Percentiles rank a stretch among this genome's conserved stretches.
phyloP scores from a whole-genome alignment of 345 rosid species.

The Clarkia xantiana region DNA sequence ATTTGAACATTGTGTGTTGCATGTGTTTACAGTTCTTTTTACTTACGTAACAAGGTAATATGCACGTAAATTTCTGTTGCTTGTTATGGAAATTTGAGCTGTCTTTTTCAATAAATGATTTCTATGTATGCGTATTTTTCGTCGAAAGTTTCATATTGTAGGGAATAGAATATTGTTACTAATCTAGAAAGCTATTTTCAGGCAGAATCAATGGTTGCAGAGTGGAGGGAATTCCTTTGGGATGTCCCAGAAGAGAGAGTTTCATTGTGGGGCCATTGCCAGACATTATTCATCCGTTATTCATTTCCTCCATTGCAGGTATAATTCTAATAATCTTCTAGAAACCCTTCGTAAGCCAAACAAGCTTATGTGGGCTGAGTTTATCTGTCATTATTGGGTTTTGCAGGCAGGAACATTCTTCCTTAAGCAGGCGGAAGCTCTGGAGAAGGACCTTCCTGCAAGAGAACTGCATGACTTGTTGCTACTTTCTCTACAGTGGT shows the following conservation, averaged over 20 bases:
- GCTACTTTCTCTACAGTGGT: slow-evolving; percentile 90
- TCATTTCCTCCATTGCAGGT: slow-evolving; percentile 87
- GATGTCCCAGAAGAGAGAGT: slow-evolving; percentile 99
- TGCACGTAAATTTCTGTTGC: too few species aligned
- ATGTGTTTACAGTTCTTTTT: too few species aligned
- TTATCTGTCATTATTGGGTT: neutral
- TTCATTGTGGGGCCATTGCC: slow-evolving; percentile 96
- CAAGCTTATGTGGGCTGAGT: slow-evolving; percentile 9
- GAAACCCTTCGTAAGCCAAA: slow-evolving; percentile 11
- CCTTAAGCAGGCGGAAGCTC: slow-evolving; percentile 84
- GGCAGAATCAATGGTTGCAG: slow-evolving; percentile 99
- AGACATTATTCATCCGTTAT: slow-evolving; percentile 73
- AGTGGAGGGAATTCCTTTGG: slow-evolving; percentile 99
- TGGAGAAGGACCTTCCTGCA: slow-evolving; percentile 93
- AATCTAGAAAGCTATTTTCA: slow-evolving; percentile 14
- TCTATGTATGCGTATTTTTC: too few species aligned
- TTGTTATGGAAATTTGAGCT: too few species aligned
- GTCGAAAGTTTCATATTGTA: too few species aligned
- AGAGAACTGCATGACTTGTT: slow-evolving; percentile 82
- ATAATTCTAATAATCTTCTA: slow-evolving; percentile 7
- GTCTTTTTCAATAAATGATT: too few species aligned
- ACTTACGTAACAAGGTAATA: too few species aligned
- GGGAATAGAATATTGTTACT: too few species aligned
- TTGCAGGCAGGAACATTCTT: slow-evolving; percentile 88
- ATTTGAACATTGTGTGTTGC: too few species aligned